These are phyloP conservation scores for Conidiobolus incongruus DNA, from an alignment of 371 early-diverging fungal species.

Conservation along the genomic window DNA sequence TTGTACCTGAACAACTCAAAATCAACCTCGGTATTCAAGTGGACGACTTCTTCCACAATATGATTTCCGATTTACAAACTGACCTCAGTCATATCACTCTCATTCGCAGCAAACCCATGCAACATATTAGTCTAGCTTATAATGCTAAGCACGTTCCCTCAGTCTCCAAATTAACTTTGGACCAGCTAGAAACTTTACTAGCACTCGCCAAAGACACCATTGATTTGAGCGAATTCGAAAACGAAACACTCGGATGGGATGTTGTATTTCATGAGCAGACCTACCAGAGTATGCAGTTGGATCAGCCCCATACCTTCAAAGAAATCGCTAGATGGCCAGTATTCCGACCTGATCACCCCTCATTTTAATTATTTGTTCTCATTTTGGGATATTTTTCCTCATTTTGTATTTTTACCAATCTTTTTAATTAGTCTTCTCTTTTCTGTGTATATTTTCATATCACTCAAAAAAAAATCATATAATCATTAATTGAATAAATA, in stretches of 20 bases:
- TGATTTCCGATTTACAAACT: background rate
- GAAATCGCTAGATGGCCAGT: background rate
- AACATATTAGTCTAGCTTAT: constrained; percentile 1
- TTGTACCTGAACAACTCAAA: background rate
- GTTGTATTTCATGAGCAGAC: constrained; percentile 1
- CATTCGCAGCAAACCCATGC: background rate
- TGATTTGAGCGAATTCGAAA: background rate
- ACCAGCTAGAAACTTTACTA: background rate
- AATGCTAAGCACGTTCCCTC: background rate
- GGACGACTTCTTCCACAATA: background rate
- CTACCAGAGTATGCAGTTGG: background rate
- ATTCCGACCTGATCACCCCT: background rate
- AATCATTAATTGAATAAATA: too few species aligned
- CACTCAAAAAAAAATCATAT: too few species aligned
- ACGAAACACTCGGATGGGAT: background rate
- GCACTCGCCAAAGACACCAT: background rate
- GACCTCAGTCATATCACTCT: background rate
- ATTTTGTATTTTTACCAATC: background rate
- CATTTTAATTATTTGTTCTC: background rate
- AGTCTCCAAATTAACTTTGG: background rate
- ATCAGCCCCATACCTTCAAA: background rate
- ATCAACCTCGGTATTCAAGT: too few species aligned
- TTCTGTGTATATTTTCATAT: too few species aligned
- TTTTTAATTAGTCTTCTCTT: background rate
- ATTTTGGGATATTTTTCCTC: background rate